Base-by-base conservation (phyloP, 345 rosid species). In the Euphorbia lathyris region DNA sequence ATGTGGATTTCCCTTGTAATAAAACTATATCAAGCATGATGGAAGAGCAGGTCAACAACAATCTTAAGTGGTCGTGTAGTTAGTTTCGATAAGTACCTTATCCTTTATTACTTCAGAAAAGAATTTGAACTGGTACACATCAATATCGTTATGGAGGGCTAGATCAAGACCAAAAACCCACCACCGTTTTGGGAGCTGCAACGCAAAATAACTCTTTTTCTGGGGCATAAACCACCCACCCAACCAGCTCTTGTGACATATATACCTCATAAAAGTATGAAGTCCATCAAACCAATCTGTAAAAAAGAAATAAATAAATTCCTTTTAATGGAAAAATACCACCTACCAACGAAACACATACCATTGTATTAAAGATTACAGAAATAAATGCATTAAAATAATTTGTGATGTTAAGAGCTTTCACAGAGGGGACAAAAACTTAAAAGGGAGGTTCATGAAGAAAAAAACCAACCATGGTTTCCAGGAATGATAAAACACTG, bases 191-290 rank as follows among this genome's bases (percentile, higher is more conserved):
- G 99, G 99, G 47, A 95, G 91, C 79, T 90, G 97, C 87, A 95
- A 82, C 27, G 98, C 96, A 84, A 92, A 95, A 73, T 95, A 95
- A 83, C 99, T 95, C 86, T 88, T 92, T 85, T 88, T 92, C 80
- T 95, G 99, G 63, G 99, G 99, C 97, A 95, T 95, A 66, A 95
- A 76, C 99, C 99, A 92, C 72, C 99, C 99, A 27, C 99, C 99
- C 84, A 95, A 83, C 99, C 99, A 95, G 82, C 90, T 95, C 80
- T 95, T 92, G 73, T 92, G 98, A 79, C 99, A 95, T 74, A 95
- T 92, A 78, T 86, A 87, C 82, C 99, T 88, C 98, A 95, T 95
- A 76, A 95, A 95, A 72, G 99, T 95, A 77, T 95, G 82, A 74
- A 95, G 94, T 53, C 98, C 99, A 76, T 95, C 99, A 50, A 95